Base-by-base conservation (phyloP, 1,284 basidiomycete genomes). In the Rhizopogon parksii region DNA sequence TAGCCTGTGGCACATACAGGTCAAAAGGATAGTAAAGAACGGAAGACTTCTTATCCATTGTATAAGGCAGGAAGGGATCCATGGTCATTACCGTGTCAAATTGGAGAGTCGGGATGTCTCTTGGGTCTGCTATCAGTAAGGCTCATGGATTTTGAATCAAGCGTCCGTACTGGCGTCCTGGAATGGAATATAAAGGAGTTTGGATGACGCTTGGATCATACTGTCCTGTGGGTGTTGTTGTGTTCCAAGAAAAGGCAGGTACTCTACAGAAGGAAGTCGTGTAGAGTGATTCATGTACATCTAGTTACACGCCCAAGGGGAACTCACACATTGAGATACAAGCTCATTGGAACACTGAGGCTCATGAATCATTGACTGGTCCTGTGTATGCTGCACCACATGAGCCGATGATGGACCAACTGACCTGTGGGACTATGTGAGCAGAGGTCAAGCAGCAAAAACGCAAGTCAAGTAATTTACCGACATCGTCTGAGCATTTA, bases 11-110 rank as follows among this genome's bases (percentile, higher is more conserved):
- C 11, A 46, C 49, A 14, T 46, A 50, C 40, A 34, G 19, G 24
- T 50, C 49, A n/a, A 36, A 50, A 9, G 49, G 49, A 21, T 50
- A 50, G 49, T 50, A 50, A 6, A 50, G 42, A 3, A 25, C 15
- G 0, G 49, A 48, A 17, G 39, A 46, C 2, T 25, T 50, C 42
- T 46, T 50, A 37, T 36, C 27, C 21, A 21, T 8, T 4, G 40
- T 50, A 30, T 50, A 50, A 6, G 49, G 49, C 6, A 50, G 42
- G n/a, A 50, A 24, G 9, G 49, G 32, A 35, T 42, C 32, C 21
- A 50, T 30, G 14, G 40, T 24, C 21, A 50, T 19, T 6, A 36
- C 32, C 19, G 42, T 46, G 27, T 50, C 49, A 12, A 36, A 50
- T 27, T 43, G 27, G 3, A 25, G 9, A 34, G 49, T 46, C 4